Evolutionary conservation across 2,329 filamentous ascomycete species (phyloP).

Genomic region (Alternaria tenuissima): DNA sequence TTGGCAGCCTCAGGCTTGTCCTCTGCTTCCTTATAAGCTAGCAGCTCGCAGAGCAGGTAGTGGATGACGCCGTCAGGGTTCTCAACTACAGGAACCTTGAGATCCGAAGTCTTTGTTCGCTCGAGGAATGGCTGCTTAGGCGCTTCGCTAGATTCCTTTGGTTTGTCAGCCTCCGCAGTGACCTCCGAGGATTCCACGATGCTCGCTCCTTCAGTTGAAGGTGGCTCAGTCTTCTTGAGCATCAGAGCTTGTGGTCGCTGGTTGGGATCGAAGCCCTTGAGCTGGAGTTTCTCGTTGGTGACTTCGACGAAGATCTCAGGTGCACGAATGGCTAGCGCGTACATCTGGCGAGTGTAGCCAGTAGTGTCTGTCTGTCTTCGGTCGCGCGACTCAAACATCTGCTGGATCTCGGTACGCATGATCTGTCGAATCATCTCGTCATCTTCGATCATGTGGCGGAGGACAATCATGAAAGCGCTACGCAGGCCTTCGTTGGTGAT

Average conservation of each 20-base stretch:
- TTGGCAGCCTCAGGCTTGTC: constrained; percentile 71
- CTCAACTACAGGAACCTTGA: constrained; percentile 85
- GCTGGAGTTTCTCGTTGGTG: constrained; percentile 82
- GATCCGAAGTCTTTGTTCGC: constrained; percentile 71
- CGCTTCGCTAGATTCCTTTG: constrained; percentile 45
- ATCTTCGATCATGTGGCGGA: constrained; percentile 94
- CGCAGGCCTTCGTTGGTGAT: constrained; percentile 78
- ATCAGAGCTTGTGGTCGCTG: constrained; percentile 62
- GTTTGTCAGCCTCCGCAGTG: constrained; percentile 46
- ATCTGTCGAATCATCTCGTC: constrained; percentile 89
- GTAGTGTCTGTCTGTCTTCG: constrained; percentile 69
- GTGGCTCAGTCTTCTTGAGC: constrained; percentile 59
- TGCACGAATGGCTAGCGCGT: constrained; percentile 79
- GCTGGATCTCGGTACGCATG: constrained; percentile 87
- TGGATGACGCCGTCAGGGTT: constrained; percentile 95
- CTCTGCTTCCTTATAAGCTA: constrained; percentile 91
- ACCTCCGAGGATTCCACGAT: constrained; percentile 32
- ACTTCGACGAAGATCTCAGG: constrained; percentile 88
- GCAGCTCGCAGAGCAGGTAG: constrained; percentile 89
- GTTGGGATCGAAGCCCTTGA: constrained; percentile 68
- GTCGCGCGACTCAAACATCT: constrained; percentile 70
- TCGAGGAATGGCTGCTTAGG: constrained; percentile 63
- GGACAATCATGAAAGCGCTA: constrained; percentile 79
- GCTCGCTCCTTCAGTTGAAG: constrained; percentile 20
- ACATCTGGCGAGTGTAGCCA: constrained; percentile 77